Evolutionary conservation across 169 alveolate genomes (phyloP).

Genomic region (Eimeria acervulina): DNA sequence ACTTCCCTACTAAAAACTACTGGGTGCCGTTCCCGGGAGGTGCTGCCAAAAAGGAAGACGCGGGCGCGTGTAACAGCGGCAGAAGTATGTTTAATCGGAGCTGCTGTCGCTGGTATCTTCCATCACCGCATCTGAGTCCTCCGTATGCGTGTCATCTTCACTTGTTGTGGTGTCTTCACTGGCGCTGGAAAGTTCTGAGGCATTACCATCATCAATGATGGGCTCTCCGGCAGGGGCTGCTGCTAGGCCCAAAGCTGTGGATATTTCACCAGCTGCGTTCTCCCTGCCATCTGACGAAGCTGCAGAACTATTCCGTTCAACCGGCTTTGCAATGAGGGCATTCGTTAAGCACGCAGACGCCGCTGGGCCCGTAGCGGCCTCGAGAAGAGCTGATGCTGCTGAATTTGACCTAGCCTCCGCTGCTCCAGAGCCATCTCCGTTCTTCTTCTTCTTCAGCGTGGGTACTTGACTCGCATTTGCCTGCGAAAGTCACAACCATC

Average conservation of each 20-base stretch:
- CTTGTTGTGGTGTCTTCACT: conserved; percentile 66
- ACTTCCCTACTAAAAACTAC: not conserved
- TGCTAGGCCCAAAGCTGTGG: not conserved
- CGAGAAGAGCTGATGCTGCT: not conserved
- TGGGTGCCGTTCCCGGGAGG: not conserved
- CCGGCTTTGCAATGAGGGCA: not conserved
- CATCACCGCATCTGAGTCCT: conserved; percentile 53
- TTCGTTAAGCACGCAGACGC: not conserved
- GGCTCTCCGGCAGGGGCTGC: not conserved
- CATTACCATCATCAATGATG: not conserved
- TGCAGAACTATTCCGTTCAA: not conserved
- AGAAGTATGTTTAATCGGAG: conserved; percentile 23
- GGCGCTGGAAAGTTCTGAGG: conserved; percentile 9
- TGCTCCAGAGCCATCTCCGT: not conserved
- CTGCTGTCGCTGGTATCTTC: conserved; percentile 52
- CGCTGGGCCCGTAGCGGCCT: not conserved
- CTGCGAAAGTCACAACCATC: not conserved
- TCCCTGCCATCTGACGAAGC: not conserved
- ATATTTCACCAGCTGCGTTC: not conserved
- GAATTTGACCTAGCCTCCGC: not conserved
- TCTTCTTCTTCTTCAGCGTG: not conserved
- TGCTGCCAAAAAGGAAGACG: not conserved
- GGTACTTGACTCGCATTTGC: not conserved
- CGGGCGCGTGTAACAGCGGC: not conserved
- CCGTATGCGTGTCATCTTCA: conserved; percentile 44